Conservation (phyloP, 2,329 filamentous ascomycete species). For the Aspergillus sp. region DNA sequence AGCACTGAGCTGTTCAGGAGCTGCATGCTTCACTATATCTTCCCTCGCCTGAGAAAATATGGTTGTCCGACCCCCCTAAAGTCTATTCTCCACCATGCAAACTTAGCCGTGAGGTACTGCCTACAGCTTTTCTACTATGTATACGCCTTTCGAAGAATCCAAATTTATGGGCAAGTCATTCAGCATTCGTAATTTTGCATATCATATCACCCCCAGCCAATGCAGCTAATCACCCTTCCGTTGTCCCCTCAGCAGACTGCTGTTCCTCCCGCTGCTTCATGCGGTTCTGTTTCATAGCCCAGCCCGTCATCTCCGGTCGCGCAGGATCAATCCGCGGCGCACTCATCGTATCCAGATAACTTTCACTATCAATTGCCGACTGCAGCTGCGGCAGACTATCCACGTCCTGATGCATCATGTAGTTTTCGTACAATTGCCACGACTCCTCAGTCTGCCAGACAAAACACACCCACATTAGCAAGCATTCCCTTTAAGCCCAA, state of each 20-base stretch:
- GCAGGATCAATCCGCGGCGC: conserved; percentile 52
- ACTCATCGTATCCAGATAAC: conserved; percentile 66
- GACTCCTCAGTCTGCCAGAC: conserved; percentile 60
- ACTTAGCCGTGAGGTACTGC: background rate
- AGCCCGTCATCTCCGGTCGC: conserved; percentile 45
- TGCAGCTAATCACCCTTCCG: conserved; percentile 16
- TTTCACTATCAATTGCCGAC: conserved; percentile 57
- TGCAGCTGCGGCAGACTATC: conserved; percentile 51
- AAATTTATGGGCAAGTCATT: background rate
- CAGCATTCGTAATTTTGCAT: background rate
- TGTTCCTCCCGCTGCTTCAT: conserved; percentile 33
- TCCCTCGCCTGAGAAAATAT: background rate
- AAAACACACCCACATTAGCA: conserved; percentile 16
- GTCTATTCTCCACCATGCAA: background rate
- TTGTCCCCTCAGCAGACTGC: conserved; percentile 19
- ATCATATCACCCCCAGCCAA: background rate
- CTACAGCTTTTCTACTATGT: background rate
- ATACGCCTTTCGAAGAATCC: too few relatives aligned
- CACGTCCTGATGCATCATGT: conserved; percentile 60
- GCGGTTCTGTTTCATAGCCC: conserved; percentile 48
- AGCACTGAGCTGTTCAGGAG: background rate
- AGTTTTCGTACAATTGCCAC: conserved; percentile 74
- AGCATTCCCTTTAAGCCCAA: background rate
- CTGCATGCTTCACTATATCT: background rate
- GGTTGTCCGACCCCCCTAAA: background rate